Evolutionary conservation across 2,329 filamentous ascomycete genomes (phyloP).

Genomic region (Verticillium alfalfae): DNA sequence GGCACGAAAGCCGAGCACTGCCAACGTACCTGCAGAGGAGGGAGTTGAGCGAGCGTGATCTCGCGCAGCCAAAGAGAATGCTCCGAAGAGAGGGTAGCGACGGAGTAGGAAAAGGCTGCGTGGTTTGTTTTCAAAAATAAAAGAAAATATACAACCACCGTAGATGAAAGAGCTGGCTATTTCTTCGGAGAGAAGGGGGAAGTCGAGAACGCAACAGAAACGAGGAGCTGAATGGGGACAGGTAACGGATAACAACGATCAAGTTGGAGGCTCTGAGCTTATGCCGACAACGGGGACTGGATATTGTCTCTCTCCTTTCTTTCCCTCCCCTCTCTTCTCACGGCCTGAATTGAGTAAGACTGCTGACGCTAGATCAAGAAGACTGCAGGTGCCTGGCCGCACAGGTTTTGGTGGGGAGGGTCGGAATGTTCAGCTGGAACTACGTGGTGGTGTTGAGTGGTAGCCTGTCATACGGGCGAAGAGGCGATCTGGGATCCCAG

Average conservation of each 20-base stretch:
- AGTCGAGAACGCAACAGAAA: background rate
- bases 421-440: background rate
- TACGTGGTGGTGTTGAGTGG: background rate
- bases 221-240: background rate
- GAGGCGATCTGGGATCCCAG: background rate
- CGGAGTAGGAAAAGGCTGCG: background rate
- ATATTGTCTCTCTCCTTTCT: background rate
- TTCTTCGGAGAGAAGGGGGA: background rate
- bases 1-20: background rate
- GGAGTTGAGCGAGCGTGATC: background rate
- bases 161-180: no score
- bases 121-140: background rate
- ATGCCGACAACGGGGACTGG: background rate
- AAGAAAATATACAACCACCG: no score
- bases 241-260: background rate
- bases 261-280: background rate
- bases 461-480: background rate
- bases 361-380: background rate
- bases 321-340: no score
- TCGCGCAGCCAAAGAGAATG: background rate
- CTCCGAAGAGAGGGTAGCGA: background rate
- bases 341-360: background rate
- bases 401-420: background rate
- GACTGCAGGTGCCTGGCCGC: background rate
- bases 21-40: background rate